These are phyloP conservation scores for Spergularia bocconei DNA, from an alignment of 148 eudicot species.

Conservation along the genomic window DNA sequence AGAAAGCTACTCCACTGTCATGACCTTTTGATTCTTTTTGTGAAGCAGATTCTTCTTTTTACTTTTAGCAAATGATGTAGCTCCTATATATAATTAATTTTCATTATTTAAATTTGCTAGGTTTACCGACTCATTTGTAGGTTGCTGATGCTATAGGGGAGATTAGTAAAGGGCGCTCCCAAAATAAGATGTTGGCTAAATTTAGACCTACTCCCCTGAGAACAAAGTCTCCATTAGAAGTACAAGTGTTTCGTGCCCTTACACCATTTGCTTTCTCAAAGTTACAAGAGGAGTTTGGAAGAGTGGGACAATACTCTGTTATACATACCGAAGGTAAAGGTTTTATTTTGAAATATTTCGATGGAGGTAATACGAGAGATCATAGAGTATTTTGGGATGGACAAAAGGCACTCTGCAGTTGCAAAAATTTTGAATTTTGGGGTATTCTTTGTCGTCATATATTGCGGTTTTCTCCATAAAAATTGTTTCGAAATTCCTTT, in stretches of 20 bases:
- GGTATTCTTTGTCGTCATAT: slow-evolving; percentile 14
- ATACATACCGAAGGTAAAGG: background rate
- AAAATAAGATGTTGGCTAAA: slow-evolving; percentile 13
- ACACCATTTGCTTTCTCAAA: slow-evolving; percentile 16
- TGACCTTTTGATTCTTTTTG: no score
- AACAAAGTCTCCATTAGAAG: slow-evolving; percentile 23
- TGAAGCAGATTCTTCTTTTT: slow-evolving; percentile 6
- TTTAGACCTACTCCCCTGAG: slow-evolving; percentile 7
- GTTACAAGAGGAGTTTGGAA: slow-evolving; percentile 16
- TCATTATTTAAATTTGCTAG: background rate
- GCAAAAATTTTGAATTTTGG: slow-evolving; percentile 15
- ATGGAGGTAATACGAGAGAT: background rate
- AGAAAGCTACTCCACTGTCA: no score
- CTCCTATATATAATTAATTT: background rate
- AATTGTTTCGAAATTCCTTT: slow-evolving; percentile 3
- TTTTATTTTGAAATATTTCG: slow-evolving; percentile 1
- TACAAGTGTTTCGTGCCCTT: slow-evolving; percentile 4
- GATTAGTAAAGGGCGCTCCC: slow-evolving; percentile 11
- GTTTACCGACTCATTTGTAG: background rate
- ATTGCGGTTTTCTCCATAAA: slow-evolving; percentile 6
- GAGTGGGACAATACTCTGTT: background rate
- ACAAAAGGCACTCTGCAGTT: background rate
- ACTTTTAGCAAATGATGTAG: background rate
- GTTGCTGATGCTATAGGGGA: slow-evolving; percentile 18
- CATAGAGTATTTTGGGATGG: slow-evolving; percentile 2